phyloP scores from a whole-genome alignment of 345 rosid genomes.

The Streptanthus diversifolius region DNA sequence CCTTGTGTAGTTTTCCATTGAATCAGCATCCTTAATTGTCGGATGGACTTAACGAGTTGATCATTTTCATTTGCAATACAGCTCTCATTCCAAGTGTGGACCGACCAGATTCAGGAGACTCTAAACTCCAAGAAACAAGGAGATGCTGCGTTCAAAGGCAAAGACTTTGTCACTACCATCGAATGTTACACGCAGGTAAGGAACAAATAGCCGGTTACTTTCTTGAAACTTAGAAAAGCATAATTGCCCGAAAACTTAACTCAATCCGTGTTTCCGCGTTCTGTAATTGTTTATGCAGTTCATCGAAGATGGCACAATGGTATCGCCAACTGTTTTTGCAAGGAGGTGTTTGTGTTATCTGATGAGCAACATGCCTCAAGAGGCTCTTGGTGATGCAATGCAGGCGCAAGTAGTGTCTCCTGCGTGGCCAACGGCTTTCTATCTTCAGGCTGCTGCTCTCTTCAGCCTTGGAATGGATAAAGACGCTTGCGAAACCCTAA shows the following conservation, averaged over 20 bases:
- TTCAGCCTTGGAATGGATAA: constrained; percentile 77
- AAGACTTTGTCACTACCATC: constrained; percentile 50
- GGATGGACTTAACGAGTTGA: background rate
- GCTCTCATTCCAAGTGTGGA: constrained; percentile 80
- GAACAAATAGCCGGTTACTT: background rate
- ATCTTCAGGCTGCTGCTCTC: constrained; percentile 84
- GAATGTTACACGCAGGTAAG: constrained; percentile 58
- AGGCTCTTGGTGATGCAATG: constrained; percentile 86
- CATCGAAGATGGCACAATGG: constrained; percentile 74
- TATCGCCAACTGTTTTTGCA: constrained; percentile 74
- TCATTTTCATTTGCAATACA: constrained; percentile 31
- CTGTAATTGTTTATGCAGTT: constrained; percentile 40
- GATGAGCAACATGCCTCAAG: constrained; percentile 66
- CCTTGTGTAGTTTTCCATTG: background rate
- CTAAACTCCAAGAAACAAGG: constrained; percentile 60
- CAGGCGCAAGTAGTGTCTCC: constrained; percentile 77
- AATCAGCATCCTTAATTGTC: background rate
- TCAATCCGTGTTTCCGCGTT: background rate
- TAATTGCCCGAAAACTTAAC: background rate
- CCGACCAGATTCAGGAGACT: constrained; percentile 66
- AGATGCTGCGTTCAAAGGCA: constrained; percentile 59
- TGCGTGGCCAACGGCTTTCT: constrained; percentile 74
- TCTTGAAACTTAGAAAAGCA: background rate
- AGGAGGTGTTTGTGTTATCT: constrained; percentile 75
- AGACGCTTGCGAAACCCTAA: constrained; percentile 74